phyloP scores from a whole-genome alignment of 2,329 filamentous ascomycete species.

The Gaeumannomyces tritici region DNA sequence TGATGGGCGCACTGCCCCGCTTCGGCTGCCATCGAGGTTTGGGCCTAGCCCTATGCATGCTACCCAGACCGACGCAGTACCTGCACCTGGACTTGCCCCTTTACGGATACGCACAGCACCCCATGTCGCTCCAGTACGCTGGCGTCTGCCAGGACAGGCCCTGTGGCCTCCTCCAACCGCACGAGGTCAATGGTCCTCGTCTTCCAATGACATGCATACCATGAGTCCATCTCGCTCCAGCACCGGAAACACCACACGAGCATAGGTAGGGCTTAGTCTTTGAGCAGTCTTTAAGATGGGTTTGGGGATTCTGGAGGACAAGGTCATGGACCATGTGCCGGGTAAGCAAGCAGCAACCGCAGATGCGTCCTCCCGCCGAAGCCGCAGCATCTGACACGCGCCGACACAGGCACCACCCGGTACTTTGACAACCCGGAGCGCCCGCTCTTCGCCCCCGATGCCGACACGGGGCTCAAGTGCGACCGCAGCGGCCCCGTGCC shows the following conservation, averaged over 20 bases:
- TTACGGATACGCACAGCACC: background rate
- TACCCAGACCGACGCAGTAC: no score
- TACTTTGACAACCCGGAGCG: constrained; percentile 52
- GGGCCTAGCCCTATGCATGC: background rate
- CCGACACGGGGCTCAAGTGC: constrained; percentile 52
- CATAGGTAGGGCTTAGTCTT: background rate
- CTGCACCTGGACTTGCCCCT: no score
- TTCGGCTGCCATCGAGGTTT: background rate
- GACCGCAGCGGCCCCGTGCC: constrained; percentile 56
- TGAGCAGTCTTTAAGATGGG: constrained; percentile 40
- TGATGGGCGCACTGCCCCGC: background rate
- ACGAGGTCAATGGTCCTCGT: background rate
- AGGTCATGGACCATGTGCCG: constrained; percentile 58
- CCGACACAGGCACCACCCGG: constrained; percentile 43
- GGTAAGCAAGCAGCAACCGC: constrained; percentile 37
- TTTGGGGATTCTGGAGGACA: constrained; percentile 65
- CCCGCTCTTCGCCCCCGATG: constrained; percentile 30
- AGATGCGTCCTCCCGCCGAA: background rate
- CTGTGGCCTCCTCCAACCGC: no score
- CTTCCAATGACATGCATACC: background rate
- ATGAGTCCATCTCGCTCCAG: background rate
- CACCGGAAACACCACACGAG: background rate
- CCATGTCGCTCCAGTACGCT: no score
- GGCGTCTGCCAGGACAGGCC: no score
- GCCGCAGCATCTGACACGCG: background rate